Conservation (phyloP, 1,284 basidiomycete species). For the Irpex lacteus region DNA sequence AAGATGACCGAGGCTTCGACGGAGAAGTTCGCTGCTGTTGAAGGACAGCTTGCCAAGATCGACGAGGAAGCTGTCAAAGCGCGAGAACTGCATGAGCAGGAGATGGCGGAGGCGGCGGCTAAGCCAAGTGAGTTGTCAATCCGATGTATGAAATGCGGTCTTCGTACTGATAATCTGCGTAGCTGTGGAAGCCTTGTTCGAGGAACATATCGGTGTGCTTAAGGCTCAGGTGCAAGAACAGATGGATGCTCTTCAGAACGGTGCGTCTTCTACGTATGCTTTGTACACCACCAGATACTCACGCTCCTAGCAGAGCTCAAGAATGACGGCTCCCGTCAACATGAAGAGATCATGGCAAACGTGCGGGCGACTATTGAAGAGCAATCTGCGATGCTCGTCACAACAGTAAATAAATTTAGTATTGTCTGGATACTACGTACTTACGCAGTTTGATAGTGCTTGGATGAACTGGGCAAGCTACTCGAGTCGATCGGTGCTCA, state of each 20-base stretch:
- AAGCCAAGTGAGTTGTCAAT: constrained; percentile 11
- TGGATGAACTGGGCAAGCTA: constrained; percentile 8
- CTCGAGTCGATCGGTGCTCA: constrained; percentile 6
- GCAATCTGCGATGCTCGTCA: constrained; percentile 5
- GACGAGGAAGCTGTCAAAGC: constrained; percentile 9
- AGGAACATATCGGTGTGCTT: constrained; percentile 7
- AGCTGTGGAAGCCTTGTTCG: constrained; percentile 12
- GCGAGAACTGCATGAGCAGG: constrained; percentile 5
- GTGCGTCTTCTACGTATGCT: neutral
- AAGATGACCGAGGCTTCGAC: constrained; percentile 5
- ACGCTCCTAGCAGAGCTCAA: constrained; percentile 2
- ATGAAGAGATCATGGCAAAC: constrained; percentile 9
- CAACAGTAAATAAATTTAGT: neutral
- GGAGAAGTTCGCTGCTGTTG: neutral
- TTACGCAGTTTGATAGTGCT: constrained; percentile 1
- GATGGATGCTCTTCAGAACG: constrained; percentile 6
- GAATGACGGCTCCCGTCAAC: constrained; percentile 8
- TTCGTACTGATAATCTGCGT: neutral
- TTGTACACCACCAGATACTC: neutral
- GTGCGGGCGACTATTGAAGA: constrained; percentile 8
- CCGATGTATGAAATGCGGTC: neutral
- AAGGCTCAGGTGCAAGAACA: constrained; percentile 5
- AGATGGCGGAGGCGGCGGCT: constrained; percentile 10
- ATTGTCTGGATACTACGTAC: neutral
- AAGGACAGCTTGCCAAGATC: constrained; percentile 5